These are phyloP conservation scores for Cucumis sativus DNA, from an alignment of 306 rosid species.

Conservation along the genomic window DNA sequence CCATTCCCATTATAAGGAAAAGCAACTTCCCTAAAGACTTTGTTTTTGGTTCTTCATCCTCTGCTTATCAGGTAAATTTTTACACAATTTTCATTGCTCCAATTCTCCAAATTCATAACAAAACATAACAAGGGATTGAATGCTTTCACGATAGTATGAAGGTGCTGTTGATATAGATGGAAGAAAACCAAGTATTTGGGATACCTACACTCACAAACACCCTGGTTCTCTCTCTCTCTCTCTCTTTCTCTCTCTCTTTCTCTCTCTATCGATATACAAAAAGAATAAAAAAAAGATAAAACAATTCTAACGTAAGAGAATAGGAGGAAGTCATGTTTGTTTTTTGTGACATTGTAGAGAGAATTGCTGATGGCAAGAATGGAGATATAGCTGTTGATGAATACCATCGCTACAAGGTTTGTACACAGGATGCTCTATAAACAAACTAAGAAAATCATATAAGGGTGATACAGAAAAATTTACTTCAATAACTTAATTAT, in stretches of 20 bases:
- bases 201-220: conserved; percentile 18
- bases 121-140: too few species aligned
- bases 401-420: conserved; percentile 26
- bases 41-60: conserved; percentile 15
- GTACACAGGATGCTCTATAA: too few species aligned
- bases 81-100: too few species aligned
- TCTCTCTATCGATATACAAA: too few species aligned
- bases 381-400: conserved; percentile 32
- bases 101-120: too few species aligned
- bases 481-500: too few species aligned
- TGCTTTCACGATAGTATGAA: conserved; percentile 3
- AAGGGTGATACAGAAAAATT: too few species aligned
- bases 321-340: not conserved
- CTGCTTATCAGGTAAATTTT: conserved; percentile 15
- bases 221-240: conserved; percentile 11
- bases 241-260: too few species aligned
- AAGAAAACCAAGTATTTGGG: conserved; percentile 15
- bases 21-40: conserved; percentile 12
- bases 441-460: too few species aligned
- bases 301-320: not conserved
- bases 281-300: too few species aligned
- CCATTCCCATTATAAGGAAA: not conserved
- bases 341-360: conserved; percentile 15
- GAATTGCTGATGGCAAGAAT: conserved; percentile 18
- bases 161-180: conserved; percentile 15